phyloP scores from a whole-genome alignment of 1,284 basidiomycete species.

The Boletus semigastroideus region DNA sequence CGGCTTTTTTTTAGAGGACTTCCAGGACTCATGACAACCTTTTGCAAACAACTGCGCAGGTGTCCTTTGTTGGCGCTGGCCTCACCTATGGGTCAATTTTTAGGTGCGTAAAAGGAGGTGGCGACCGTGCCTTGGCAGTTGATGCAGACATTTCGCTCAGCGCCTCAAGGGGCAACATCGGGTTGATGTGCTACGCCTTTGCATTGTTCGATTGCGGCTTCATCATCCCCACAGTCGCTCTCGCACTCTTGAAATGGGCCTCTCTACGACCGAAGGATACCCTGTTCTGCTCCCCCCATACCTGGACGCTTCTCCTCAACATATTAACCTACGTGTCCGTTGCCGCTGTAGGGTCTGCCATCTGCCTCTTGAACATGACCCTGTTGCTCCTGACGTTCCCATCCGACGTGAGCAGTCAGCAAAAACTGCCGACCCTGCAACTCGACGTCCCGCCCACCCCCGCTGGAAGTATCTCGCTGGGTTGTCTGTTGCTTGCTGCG shows the following conservation, averaged over 20 bases:
- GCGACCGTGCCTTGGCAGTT: not conserved
- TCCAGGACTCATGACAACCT: constrained; percentile 3
- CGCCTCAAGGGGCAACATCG: constrained; percentile 8
- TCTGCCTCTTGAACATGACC: constrained; percentile 5
- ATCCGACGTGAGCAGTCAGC: not conserved
- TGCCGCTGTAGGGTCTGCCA: constrained; percentile 1
- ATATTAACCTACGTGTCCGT: not conserved
- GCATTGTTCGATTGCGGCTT: constrained; percentile 15
- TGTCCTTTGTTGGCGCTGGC: constrained; percentile 4
- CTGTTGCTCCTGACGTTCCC: constrained; percentile 1
- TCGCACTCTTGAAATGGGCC: constrained; percentile 11
- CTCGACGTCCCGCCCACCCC: not conserved
- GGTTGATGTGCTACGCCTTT: constrained; percentile 16
- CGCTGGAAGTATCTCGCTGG: not conserved
- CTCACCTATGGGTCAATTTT: constrained; percentile 8
- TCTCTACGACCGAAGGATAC: constrained; percentile 9
- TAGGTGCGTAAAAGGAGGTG: not conserved
- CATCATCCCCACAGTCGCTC: constrained; percentile 10
- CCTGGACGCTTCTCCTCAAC: constrained; percentile 2
- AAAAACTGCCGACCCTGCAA: not conserved
- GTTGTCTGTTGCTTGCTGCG: not conserved
- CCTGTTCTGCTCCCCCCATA: constrained; percentile 5
- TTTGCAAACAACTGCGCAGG: not conserved
- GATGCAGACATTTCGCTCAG: not conserved
- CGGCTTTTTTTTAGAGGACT: not conserved